Evolutionary conservation across 192 early-diverging fungal species (phyloP).

Genomic region (Coemansia sp.): DNA sequence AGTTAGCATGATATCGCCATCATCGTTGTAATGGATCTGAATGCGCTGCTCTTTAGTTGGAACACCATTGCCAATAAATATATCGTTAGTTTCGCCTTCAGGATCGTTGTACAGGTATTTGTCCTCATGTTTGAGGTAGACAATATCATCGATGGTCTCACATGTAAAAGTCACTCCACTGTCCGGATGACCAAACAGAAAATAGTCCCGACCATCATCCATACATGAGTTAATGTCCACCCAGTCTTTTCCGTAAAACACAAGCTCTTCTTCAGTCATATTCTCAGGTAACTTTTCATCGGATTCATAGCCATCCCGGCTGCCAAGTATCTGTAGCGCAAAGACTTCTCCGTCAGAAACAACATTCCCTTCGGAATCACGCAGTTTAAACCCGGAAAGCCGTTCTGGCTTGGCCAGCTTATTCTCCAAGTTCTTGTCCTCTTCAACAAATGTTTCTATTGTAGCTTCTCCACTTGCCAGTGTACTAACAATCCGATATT

Average conservation of each 20-base stretch:
- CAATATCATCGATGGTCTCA: slow-evolving; percentile 5
- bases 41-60: slow-evolving; percentile 6
- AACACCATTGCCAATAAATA: background rate
- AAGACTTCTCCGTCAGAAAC: background rate
- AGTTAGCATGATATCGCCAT: slow-evolving; percentile 1
- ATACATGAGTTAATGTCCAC: background rate
- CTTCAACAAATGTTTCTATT: background rate
- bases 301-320: background rate
- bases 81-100: background rate
- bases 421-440: background rate
- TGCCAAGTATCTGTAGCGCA: background rate
- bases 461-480: background rate
- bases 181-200: background rate
- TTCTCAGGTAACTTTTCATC: background rate
- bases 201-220: background rate
- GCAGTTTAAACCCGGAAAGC: slow-evolving; percentile 4
- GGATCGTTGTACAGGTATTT: background rate
- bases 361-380: background rate
- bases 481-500: background rate
- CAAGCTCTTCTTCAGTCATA: background rate
- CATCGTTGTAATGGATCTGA: slow-evolving; percentile 4
- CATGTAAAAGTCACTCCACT: background rate
- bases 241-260: background rate
- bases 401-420: slow-evolving; percentile 1
- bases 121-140: slow-evolving; percentile 1